Conservation (phyloP, 2,329 filamentous ascomycete species). For the Cordyceps farinosa region DNA sequence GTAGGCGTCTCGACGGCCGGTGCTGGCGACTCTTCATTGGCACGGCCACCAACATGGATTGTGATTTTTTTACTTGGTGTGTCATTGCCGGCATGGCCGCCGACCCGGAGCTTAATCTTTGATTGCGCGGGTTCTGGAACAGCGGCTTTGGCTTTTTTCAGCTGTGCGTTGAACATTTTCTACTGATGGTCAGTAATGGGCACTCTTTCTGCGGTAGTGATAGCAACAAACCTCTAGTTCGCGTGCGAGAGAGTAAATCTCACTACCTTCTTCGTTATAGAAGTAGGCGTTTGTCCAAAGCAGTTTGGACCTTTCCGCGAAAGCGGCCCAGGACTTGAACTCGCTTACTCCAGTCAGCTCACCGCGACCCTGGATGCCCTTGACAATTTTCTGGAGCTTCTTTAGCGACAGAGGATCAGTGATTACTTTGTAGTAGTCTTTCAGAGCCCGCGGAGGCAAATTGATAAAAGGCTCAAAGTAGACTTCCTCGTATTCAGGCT, state of each 20-base stretch:
- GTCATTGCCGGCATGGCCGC: slow-evolving; percentile 45
- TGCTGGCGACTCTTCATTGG: slow-evolving; percentile 50
- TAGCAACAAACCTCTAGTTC: slow-evolving; percentile 66
- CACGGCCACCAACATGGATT: slow-evolving; percentile 63
- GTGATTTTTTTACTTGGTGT: slow-evolving; percentile 63
- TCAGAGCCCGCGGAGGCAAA: slow-evolving; percentile 69
- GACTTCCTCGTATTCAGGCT: slow-evolving; percentile 66
- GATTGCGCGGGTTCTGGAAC: slow-evolving; percentile 70
- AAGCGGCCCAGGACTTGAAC: slow-evolving; percentile 77
- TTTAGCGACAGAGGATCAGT: slow-evolving; percentile 75
- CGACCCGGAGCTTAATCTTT: slow-evolving; percentile 77
- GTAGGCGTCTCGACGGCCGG: slow-evolving; percentile 38
- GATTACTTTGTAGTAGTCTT: slow-evolving; percentile 85
- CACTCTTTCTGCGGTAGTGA: too few species aligned
- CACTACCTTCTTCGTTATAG: slow-evolving; percentile 90
- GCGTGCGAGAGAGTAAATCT: slow-evolving; percentile 72
- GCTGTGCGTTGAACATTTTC: slow-evolving; percentile 64
- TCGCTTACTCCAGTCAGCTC: slow-evolving; percentile 61
- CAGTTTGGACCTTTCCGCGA: slow-evolving; percentile 74
- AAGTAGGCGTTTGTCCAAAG: slow-evolving; percentile 86
- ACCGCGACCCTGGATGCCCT: slow-evolving; percentile 66
- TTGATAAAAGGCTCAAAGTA: slow-evolving; percentile 73
- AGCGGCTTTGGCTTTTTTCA: slow-evolving; percentile 67
- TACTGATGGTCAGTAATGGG: slow-evolving; percentile 34
- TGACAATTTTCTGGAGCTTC: slow-evolving; percentile 71